Percentiles rank a stretch among this genome's conserved stretches.
Evolutionary conservation across 2,329 filamentous ascomycete species (phyloP).

Genomic region (Allantophomopsis lycopodina): DNA sequence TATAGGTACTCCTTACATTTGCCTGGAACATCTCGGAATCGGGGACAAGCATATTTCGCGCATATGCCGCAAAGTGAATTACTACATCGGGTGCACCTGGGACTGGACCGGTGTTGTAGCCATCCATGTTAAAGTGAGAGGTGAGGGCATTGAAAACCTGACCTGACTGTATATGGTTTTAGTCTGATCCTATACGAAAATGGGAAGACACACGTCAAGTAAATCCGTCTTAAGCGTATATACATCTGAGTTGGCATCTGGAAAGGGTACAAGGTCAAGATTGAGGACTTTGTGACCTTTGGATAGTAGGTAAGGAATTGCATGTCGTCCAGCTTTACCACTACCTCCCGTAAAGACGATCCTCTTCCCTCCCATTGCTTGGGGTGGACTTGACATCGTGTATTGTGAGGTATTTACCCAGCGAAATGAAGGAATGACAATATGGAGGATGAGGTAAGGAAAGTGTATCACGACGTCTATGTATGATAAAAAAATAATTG

Average conservation of each 20-base stretch:
- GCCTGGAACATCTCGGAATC: conserved; percentile 41
- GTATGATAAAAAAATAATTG: too few relatives aligned
- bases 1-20: conserved; percentile 41
- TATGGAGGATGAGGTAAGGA: too few relatives aligned
- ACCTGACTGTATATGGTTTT: conserved; percentile 17
- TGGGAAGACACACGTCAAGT: conserved; percentile 21
- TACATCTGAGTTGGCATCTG: conserved; percentile 23
- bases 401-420: too few relatives aligned
- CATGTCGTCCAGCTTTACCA: conserved; percentile 39
- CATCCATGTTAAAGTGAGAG: conserved; percentile 36
- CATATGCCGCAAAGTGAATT: conserved; percentile 45
- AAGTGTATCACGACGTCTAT: too few relatives aligned
- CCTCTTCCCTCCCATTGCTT: conserved; percentile 15
- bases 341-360: conserved; percentile 40
- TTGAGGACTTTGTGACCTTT: conserved; percentile 38
- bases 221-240: conserved; percentile 41
- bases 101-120: conserved; percentile 20
- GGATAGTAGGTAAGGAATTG: conserved; percentile 35
- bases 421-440: too few relatives aligned
- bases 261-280: conserved; percentile 33
- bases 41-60: conserved; percentile 42
- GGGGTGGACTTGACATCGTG: too few relatives aligned
- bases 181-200: too few relatives aligned
- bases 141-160: conserved; percentile 41
- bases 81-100: conserved; percentile 38